phyloP scores from a whole-genome alignment of 2,329 filamentous ascomycete genomes.

The Colletotrichum tropicicola region DNA sequence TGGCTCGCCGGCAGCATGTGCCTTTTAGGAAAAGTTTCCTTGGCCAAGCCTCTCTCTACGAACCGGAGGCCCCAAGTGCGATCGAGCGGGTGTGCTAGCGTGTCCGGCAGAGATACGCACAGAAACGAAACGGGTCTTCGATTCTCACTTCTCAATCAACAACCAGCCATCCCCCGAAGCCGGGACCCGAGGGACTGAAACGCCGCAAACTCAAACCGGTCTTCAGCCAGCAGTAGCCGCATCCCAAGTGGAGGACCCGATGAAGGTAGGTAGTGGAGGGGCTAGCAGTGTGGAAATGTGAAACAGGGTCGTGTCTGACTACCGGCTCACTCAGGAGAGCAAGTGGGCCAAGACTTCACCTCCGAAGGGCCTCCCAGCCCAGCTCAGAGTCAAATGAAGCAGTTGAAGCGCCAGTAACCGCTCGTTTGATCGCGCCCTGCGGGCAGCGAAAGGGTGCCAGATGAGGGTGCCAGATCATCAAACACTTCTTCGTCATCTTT shows the following conservation, averaged over 20 bases:
- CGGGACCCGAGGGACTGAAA: slow-evolving; percentile 21
- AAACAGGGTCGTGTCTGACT: slow-evolving; percentile 28
- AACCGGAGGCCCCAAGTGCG: background rate
- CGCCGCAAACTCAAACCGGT: slow-evolving; percentile 4
- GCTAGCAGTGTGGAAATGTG: slow-evolving; percentile 26
- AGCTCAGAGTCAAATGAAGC: background rate
- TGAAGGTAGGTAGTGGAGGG: too few species aligned
- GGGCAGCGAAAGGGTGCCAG: background rate
- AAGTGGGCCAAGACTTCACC: slow-evolving; percentile 16
- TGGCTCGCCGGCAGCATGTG: background rate
- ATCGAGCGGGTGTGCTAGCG: slow-evolving; percentile 8
- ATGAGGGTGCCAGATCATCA: background rate
- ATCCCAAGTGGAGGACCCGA: background rate
- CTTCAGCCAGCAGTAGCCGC: background rate
- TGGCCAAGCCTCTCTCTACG: slow-evolving; percentile 11
- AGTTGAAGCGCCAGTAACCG: background rate
- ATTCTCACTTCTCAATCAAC: background rate
- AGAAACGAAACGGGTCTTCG: slow-evolving; percentile 21
- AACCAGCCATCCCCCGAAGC: background rate
- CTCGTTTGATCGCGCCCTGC: background rate
- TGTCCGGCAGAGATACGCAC: background rate
- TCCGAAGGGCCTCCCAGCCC: background rate
- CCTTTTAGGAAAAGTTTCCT: slow-evolving; percentile 13
- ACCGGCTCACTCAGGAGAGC: slow-evolving; percentile 25
- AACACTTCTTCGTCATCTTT: background rate